A percentile compares a stretch with the other conserved stretches of the same genome.
Evolutionary conservation across 2,329 filamentous ascomycete species (phyloP).

Genomic region (Pseudogymnoascus sp.): DNA sequence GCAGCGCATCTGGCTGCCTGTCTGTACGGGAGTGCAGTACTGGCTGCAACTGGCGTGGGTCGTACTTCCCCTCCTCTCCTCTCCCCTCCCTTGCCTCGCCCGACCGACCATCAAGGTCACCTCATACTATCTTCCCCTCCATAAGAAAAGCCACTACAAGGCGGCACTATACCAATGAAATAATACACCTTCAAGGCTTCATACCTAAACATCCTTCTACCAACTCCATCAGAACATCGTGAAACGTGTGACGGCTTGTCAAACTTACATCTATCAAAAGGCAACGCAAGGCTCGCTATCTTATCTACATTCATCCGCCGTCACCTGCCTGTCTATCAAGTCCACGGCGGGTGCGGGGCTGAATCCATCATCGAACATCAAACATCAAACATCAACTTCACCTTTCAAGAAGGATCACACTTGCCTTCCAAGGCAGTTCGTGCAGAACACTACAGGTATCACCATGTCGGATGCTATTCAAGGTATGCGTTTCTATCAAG

Average conservation of each 20-base stretch:
- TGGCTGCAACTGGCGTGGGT: not conserved
- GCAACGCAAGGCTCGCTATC: not conserved
- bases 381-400: constrained; percentile 6
- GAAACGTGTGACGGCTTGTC: constrained; percentile 1
- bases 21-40: not conserved
- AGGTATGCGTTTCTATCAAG: not conserved
- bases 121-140: not conserved
- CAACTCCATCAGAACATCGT: not conserved
- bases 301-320: constrained; percentile 7
- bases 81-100: not conserved
- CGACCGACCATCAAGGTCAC: constrained; percentile 6
- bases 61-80: constrained; percentile 4
- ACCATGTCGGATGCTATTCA: not conserved
- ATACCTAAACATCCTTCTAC: not conserved
- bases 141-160: not conserved
- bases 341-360: constrained; percentile 1
- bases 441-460: not conserved
- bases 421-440: not conserved
- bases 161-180: not conserved
- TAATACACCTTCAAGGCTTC: not conserved
- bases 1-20: not conserved
- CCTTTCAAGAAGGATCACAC: not conserved
- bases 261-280: not conserved
- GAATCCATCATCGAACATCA: not conserved
- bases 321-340: constrained; percentile 2